These are phyloP conservation scores for Centaurea solstitialis DNA, from an alignment of 129 eudicot genomes.

Conservation along the genomic window DNA sequence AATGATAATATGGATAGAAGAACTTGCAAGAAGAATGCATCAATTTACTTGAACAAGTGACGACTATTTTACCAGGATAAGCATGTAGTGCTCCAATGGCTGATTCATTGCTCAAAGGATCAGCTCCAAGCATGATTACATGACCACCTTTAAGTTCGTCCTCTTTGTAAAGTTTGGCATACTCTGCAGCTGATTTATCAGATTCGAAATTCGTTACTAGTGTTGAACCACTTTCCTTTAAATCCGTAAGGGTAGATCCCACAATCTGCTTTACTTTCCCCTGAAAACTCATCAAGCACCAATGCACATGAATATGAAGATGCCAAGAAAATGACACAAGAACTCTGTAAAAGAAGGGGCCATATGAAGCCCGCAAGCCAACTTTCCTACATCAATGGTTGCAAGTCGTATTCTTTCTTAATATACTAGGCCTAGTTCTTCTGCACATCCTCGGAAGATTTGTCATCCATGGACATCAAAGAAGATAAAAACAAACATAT, in stretches of 20 bases:
- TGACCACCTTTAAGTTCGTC: conserved; percentile 94
- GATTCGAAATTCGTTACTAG: conserved; percentile 88
- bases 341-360: not conserved
- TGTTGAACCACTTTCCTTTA: conserved; percentile 54
- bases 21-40: not conserved
- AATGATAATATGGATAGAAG: not conserved
- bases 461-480: not conserved
- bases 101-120: conserved; percentile 83
- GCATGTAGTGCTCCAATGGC: conserved; percentile 87
- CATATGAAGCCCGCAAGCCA: not conserved
- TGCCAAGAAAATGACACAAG: not conserved
- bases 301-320: not conserved
- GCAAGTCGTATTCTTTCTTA: not conserved
- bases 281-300: conserved; percentile 37
- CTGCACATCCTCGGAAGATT: not conserved
- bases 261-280: conserved; percentile 99
- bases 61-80: conserved; percentile 70
- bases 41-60: not conserved
- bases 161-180: conserved; percentile 74
- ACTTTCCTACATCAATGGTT: not conserved
- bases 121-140: conserved; percentile 98
- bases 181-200: conserved; percentile 87
- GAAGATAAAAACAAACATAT: too few species aligned
- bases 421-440: not conserved
- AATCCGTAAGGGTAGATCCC: conserved; percentile 90